Base-by-base conservation (phyloP, 352 stramenopile species). In the Halophytophthora polymorphica region DNA sequence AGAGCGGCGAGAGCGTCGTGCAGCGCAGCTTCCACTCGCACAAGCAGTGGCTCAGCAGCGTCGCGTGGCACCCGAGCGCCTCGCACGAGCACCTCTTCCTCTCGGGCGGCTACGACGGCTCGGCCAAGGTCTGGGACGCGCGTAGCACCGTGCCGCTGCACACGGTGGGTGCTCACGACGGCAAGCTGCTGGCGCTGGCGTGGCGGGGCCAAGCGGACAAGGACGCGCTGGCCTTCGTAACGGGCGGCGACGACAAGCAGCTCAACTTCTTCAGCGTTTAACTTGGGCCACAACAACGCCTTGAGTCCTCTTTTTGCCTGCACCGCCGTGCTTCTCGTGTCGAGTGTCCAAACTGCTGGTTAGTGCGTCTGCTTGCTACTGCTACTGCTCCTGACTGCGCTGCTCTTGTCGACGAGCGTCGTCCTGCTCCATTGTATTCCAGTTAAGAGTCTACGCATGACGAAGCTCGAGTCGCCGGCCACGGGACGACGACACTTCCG, bases 191-290 rank as follows among this genome's bases (percentile, higher is more conserved):
- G 11, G 72, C 56, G 19, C 50, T 93, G 8, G 71, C 76, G 6
- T 94, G 84, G 84, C 63, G 76, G 57, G 63, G 61, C 21, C 53
- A 69, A 15, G 46, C 68, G 37, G 42, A 45, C 17, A 56, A 53
- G 15, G 34, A 53, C 36, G 22, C 52, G 44, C 49, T 83, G 25
- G 67, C 76, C 17, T 88, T 93, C 29, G 83, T 78, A 31, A 90
- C 77, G n/a, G 83, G 83, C 28, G 83, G 83, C 14, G 79, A 88
- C 21, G 83, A 94, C 69, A 90, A 88, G 67, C 82, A 91, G 65
- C 67, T 94, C 21, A 92, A 92, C 66, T 80, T 91, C 53, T 94
- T 84, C 58, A 88, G 74, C 58, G 74, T 89, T 62, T 89, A 91
- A 64, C 47, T 50, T 69, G 48, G 60, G 63, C 57, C 47, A 69